These are phyloP conservation scores for Colletotrichum eleusines DNA, from an alignment of 2,329 filamentous ascomycete genomes.

Conservation along the genomic window DNA sequence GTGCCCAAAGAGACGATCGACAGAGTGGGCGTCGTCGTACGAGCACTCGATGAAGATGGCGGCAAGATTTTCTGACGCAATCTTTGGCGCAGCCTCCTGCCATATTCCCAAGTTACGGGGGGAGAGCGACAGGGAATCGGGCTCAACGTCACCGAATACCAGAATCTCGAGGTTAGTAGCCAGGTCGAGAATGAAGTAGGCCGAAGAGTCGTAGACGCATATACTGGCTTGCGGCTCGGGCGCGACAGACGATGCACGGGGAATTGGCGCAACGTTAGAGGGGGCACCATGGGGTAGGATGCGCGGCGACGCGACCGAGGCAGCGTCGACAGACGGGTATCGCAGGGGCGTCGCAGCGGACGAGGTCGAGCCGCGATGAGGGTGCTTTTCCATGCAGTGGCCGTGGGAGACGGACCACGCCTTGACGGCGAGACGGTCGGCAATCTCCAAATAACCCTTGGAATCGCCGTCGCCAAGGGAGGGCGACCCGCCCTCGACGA, in stretches of 20 bases:
- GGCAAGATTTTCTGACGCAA: conserved; percentile 76
- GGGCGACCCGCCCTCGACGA: conserved; percentile 89
- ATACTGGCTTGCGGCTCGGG: conserved; percentile 55
- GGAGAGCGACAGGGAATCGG: conserved; percentile 84
- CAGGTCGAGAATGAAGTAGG: conserved; percentile 89
- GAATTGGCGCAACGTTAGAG: not conserved
- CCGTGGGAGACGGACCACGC: conserved; percentile 91
- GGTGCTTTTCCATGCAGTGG: conserved; percentile 80
- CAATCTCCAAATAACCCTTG: conserved; percentile 88
- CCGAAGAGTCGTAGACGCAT: conserved; percentile 88
- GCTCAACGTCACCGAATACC: conserved; percentile 96
- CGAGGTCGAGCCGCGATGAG: conserved; percentile 67
- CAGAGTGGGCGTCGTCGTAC: conserved; percentile 83
- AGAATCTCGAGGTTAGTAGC: conserved; percentile 80
- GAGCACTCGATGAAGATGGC: conserved; percentile 97
- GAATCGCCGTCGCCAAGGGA: conserved; percentile 84
- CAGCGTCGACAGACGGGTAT: conserved; percentile 50
- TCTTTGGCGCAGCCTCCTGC: conserved; percentile 88
- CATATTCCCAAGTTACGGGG: conserved; percentile 88
- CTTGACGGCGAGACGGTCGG: conserved; percentile 89
- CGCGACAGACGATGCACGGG: conserved; percentile 26
- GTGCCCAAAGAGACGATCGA: conserved; percentile 88
- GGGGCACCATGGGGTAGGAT: conserved; percentile 32
- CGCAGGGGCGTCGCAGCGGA: conserved; percentile 38
- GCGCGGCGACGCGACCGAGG: conserved; percentile 44